These are phyloP conservation scores for Mercurialis annua DNA, from an alignment of 345 rosid species.

Conservation along the genomic window DNA sequence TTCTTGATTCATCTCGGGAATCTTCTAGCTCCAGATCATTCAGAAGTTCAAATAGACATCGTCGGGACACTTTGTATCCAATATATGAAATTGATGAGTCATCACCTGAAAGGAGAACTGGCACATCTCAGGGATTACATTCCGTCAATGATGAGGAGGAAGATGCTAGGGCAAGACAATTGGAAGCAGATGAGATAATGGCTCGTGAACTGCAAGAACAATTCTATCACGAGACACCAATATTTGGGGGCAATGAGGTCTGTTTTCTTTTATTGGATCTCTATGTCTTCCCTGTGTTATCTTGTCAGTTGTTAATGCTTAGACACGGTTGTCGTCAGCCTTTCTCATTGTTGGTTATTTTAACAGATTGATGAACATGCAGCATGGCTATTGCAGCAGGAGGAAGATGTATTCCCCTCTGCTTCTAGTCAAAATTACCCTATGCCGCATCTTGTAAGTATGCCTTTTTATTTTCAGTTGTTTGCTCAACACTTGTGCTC, in stretches of 20 bases:
- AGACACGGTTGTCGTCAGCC: neutral
- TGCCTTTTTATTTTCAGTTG: slow-evolving; percentile 5
- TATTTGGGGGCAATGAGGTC: slow-evolving; percentile 47
- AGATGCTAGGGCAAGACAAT: slow-evolving; percentile 63
- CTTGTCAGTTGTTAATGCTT: neutral
- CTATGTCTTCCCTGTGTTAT: neutral
- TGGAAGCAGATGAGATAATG: slow-evolving; percentile 85
- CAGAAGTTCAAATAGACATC: slow-evolving; percentile 33
- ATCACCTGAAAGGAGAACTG: slow-evolving; percentile 37
- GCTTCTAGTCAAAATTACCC: slow-evolving; percentile 31
- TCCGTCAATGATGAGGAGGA: slow-evolving; percentile 35
- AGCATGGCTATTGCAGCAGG: slow-evolving; percentile 61
- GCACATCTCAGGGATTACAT: slow-evolving; percentile 20
- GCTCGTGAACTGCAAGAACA: slow-evolving; percentile 94
- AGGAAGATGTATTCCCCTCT: slow-evolving; percentile 42
- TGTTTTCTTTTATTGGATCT: slow-evolving; percentile 14
- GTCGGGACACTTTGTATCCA: slow-evolving; percentile 26
- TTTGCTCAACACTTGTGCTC: neutral
- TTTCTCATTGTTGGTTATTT: slow-evolving; percentile 12
- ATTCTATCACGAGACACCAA: slow-evolving; percentile 54
- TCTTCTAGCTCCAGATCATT: slow-evolving; percentile 57
- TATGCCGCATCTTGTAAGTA: slow-evolving; percentile 40
- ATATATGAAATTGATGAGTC: slow-evolving; percentile 46
- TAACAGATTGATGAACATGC: slow-evolving; percentile 60
- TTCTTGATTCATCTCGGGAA: slow-evolving; percentile 53